Conservation (phyloP, 1,284 basidiomycete genomes). For the Fomes fomentarius region DNA sequence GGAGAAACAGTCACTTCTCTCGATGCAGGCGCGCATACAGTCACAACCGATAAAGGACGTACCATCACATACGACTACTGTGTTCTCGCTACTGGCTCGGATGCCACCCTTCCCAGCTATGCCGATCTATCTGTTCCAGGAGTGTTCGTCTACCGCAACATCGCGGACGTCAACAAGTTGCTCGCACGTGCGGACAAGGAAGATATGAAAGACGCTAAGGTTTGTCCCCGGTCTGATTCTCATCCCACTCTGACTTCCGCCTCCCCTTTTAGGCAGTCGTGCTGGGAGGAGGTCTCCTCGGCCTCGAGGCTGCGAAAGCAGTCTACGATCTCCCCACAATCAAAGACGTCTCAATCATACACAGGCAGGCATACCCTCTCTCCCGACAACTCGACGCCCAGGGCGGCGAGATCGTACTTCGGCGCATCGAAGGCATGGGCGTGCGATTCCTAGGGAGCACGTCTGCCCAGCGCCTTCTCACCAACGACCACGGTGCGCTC, state of each 20-base stretch:
- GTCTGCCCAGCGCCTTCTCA: conserved; percentile 46
- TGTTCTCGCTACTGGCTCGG: conserved; percentile 75
- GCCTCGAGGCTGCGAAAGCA: conserved; percentile 78
- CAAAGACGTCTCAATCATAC: conserved; percentile 54
- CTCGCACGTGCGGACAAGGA: conserved; percentile 55
- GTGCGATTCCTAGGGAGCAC: conserved; percentile 62
- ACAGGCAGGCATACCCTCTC: conserved; percentile 65
- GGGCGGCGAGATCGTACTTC: conserved; percentile 71
- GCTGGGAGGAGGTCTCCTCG: conserved; percentile 75
- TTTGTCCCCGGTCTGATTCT: too few relatives aligned
- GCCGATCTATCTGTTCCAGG: conserved; percentile 50
- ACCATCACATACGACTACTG: conserved; percentile 62
- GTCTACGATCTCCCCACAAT: conserved; percentile 60
- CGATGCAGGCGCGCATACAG: conserved; percentile 46
- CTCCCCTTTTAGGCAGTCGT: conserved; percentile 54
- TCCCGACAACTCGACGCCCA: conserved; percentile 74
- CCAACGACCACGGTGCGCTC: conserved; percentile 43
- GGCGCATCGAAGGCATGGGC: conserved; percentile 68
- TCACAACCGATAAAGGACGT: conserved; percentile 52
- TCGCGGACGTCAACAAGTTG: conserved; percentile 66
- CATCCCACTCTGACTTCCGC: too few relatives aligned
- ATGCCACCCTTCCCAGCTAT: conserved; percentile 69
- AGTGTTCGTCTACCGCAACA: conserved; percentile 76
- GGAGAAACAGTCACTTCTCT: conserved; percentile 57
- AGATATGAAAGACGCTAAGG: conserved; percentile 39